A percentile compares a stretch with the other conserved stretches of the same genome.
Conservation (phyloP, 176 grass and related monocot species). For the Avena sativa region DNA sequence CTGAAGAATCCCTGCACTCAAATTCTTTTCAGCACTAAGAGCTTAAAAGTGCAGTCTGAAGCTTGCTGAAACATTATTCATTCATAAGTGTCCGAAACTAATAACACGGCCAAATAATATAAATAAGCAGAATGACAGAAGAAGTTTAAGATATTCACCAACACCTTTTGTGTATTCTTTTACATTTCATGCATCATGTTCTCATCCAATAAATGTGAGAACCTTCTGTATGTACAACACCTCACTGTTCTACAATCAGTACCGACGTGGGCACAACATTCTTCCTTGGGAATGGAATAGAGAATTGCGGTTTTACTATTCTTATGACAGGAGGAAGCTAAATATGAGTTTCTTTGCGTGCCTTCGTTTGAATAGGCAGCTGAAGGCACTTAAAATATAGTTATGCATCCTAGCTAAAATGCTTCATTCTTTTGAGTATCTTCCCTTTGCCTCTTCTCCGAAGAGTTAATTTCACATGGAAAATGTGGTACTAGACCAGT, state of each 20-base stretch:
- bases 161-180: background rate
- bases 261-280: background rate
- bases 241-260: constrained; percentile 12
- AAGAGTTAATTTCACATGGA: background rate
- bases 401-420: constrained; percentile 9
- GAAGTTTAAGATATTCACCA: constrained; percentile 5
- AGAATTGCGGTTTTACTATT: constrained; percentile 22
- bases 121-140: background rate
- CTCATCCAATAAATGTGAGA: constrained; percentile 15
- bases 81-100: background rate
- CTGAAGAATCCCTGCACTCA: constrained; percentile 28
- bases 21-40: constrained; percentile 38
- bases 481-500: constrained; percentile 9
- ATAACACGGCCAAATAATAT: background rate
- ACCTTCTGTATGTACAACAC: constrained; percentile 7
- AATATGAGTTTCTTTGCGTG: background rate
- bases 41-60: constrained; percentile 34
- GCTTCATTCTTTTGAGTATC: constrained; percentile 6
- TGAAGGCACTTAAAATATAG: constrained; percentile 10
- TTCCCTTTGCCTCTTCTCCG: constrained; percentile 3
- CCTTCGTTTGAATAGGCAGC: constrained; percentile 2
- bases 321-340: constrained; percentile 1
- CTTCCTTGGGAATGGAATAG: background rate
- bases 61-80: constrained; percentile 23
- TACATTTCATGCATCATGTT: background rate